Evolutionary conservation across 768 basidiomycete genomes (phyloP).

Genomic region (Kwoniella sp.): DNA sequence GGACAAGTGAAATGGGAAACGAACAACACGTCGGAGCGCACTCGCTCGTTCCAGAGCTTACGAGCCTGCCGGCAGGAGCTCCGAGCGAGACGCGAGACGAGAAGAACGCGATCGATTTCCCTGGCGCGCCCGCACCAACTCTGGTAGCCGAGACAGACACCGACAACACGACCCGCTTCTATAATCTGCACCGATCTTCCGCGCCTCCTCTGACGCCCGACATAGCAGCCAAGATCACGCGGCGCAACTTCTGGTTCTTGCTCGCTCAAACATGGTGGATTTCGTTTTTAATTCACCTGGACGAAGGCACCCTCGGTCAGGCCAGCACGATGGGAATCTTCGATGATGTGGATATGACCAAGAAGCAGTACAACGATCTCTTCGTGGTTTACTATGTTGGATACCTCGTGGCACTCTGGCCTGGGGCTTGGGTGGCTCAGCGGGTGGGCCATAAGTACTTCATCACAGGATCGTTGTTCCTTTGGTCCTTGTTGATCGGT

Average conservation of each 20-base stretch:
- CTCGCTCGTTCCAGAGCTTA: not conserved
- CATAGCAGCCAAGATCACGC: not conserved
- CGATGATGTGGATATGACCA: not conserved
- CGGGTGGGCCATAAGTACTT: slow-evolving; percentile 1
- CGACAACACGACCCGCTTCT: slow-evolving; percentile 8
- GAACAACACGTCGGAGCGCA: not conserved
- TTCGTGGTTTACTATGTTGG: not conserved
- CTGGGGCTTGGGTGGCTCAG: not conserved
- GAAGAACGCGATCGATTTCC: not conserved
- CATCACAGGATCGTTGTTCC: not conserved
- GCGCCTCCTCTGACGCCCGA: not conserved
- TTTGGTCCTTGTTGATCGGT: not conserved
- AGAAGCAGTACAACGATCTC: not conserved
- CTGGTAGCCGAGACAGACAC: not conserved
- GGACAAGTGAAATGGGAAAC: no score
- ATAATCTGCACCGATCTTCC: not conserved
- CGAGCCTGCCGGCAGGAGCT: not conserved
- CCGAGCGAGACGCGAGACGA: not conserved
- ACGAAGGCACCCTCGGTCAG: not conserved
- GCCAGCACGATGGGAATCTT: not conserved
- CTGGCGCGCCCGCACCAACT: not conserved
- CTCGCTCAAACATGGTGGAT: slow-evolving; percentile 3
- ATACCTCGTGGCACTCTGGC: not conserved
- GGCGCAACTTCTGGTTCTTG: not conserved
- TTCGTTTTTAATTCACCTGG: not conserved